Conservation (phyloP, 768 basidiomycete genomes). For the Termitomyces sp. region DNA sequence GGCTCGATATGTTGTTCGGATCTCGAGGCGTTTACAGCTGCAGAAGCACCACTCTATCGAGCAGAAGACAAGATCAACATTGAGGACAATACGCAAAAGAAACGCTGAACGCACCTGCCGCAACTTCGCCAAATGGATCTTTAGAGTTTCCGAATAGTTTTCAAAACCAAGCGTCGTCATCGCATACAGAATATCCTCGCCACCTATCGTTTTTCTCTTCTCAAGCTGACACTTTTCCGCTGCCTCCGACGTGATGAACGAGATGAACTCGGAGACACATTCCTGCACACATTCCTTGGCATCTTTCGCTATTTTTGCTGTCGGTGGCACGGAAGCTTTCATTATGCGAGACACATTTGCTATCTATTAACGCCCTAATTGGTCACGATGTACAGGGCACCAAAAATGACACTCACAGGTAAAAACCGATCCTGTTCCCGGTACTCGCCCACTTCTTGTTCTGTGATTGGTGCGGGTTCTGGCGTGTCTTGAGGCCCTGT, state of each 20-base stretch:
- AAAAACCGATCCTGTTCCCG: slow-evolving; percentile 93
- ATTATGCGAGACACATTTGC: slow-evolving; percentile 98
- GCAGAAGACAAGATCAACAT: not conserved
- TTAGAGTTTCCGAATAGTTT: slow-evolving; percentile 88
- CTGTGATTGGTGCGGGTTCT: slow-evolving; percentile 74
- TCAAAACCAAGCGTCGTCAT: slow-evolving; percentile 93
- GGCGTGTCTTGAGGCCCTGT: slow-evolving; percentile 39
- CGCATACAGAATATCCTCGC: slow-evolving; percentile 96
- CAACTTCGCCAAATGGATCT: slow-evolving; percentile 89
- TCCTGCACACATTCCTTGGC: slow-evolving; percentile 99
- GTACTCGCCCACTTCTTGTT: slow-evolving; percentile 92
- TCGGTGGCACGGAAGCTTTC: slow-evolving; percentile 86
- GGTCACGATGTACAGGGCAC: not conserved
- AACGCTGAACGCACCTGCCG: slow-evolving; percentile 52
- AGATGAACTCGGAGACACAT: slow-evolving; percentile 97
- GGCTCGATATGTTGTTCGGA: slow-evolving; percentile 28
- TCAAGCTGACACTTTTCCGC: slow-evolving; percentile 92
- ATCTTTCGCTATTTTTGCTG: slow-evolving; percentile 96
- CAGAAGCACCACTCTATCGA: slow-evolving; percentile 19
- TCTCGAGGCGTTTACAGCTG: slow-evolving; percentile 15
- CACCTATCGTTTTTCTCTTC: slow-evolving; percentile 97
- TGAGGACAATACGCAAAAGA: not conserved
- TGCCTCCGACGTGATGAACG: slow-evolving; percentile 96
- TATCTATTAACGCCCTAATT: slow-evolving; percentile 51
- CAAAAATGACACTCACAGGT: slow-evolving; percentile 54